Evolutionary conservation across 257 asterid species (phyloP).

Genomic region (Galeopsis tetrahit): DNA sequence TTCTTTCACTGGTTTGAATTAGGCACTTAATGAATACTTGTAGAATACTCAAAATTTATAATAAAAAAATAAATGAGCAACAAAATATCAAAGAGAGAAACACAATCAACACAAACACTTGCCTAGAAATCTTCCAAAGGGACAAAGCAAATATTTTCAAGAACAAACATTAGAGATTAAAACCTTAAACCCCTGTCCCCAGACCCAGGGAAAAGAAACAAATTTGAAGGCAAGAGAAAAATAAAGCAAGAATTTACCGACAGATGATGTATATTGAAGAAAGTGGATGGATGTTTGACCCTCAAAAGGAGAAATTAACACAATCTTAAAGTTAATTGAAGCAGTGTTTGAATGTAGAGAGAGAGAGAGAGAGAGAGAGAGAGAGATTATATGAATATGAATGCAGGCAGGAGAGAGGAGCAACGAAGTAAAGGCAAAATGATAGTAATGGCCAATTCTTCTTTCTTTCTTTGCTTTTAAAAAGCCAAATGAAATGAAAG

Average conservation of each 20-base stretch:
- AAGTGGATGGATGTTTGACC: constrained; percentile 30
- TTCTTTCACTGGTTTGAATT: constrained; percentile 5
- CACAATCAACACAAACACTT: background rate
- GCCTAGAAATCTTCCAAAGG: constrained; percentile 24
- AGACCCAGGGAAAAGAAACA: constrained; percentile 2
- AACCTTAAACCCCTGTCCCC: constrained; percentile 23
- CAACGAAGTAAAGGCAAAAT: constrained; percentile 33
- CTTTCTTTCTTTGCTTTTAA: constrained; percentile 51
- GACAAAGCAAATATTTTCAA: constrained; percentile 19
- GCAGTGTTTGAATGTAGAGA: constrained; percentile 40
- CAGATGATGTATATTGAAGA: constrained; percentile 47
- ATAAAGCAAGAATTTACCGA: constrained; percentile 36
- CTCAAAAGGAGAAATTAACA: constrained; percentile 10
- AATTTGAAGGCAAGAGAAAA: constrained; percentile 23
- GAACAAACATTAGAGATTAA: constrained; percentile 20
- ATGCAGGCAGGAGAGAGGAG: constrained; percentile 24
- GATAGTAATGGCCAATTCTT: constrained; percentile 25
- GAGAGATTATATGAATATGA: background rate
- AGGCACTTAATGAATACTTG: constrained; percentile 17
- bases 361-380: constrained; percentile 28
- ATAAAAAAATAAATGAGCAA: constrained; percentile 12
- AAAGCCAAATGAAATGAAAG: constrained; percentile 36
- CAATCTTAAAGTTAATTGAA: constrained; percentile 35
- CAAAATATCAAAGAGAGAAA: constrained; percentile 5
- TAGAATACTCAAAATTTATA: constrained; percentile 11